Percentiles rank a stretch among this genome's conserved stretches.
phyloP scores from a whole-genome alignment of 169 alveolate species.

The Amoebophrya sp. region DNA sequence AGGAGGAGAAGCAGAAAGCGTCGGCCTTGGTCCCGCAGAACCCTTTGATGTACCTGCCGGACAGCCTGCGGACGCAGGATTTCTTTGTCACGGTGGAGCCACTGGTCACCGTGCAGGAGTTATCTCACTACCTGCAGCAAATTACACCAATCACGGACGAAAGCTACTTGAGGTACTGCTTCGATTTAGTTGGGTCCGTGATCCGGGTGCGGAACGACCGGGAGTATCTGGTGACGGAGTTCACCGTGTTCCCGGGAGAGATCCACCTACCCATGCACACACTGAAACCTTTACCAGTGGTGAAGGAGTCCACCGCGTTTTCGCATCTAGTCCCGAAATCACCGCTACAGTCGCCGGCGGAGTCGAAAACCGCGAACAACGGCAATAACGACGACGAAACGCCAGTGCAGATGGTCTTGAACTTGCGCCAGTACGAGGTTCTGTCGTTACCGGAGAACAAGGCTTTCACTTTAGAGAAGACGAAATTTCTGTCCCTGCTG shows the following conservation, averaged over 20 bases:
- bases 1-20: neutral
- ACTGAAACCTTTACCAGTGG: neutral
- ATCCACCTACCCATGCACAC: constrained; percentile 6
- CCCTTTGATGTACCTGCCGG: neutral
- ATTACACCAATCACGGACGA: neutral
- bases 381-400: neutral
- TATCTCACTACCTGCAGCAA: constrained; percentile 6
- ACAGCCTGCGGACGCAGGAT: neutral
- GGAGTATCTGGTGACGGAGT: neutral
- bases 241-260: neutral
- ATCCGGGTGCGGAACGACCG: neutral
- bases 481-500: neutral
- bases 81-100: constrained; percentile 5
- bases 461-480: neutral
- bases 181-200: neutral
- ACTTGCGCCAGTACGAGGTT: constrained; percentile 3
- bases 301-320: neutral
- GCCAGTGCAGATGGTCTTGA: neutral
- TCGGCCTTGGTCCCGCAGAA: neutral
- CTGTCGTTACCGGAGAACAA: neutral
- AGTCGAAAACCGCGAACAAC: neutral
- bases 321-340: neutral
- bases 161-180: neutral
- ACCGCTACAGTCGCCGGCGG: neutral
- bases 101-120: neutral